Conservation (phyloP, 331 rosid genomes). For the Telfairia occidentalis region DNA sequence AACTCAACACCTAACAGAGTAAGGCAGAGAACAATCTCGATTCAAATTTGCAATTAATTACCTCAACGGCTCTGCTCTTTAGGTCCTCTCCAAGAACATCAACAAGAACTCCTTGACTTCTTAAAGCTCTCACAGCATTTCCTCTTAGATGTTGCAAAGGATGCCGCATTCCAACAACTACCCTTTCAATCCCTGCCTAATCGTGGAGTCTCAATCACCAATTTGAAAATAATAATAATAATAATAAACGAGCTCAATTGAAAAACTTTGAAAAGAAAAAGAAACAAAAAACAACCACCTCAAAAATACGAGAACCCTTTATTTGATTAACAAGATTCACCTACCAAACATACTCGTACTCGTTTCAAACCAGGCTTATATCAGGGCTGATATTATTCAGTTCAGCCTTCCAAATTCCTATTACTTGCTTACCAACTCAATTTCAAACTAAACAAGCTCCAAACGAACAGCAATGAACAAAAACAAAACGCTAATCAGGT, state of each 20-base stretch:
- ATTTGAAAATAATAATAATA: conserved; percentile 5
- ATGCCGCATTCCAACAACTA: conserved; percentile 84
- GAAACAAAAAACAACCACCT: not conserved
- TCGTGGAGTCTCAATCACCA: conserved; percentile 15
- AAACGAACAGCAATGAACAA: not conserved
- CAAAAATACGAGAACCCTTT: not conserved
- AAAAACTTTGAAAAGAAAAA: not conserved
- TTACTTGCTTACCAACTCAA: no score
- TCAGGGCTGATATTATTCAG: not conserved
- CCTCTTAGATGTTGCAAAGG: conserved; percentile 86
- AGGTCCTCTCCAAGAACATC: conserved; percentile 85
- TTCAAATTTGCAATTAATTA: conserved; percentile 4
- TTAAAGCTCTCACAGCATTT: conserved; percentile 57
- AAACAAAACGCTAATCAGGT: not conserved
- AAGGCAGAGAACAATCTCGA: not conserved
- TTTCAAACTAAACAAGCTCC: not conserved
- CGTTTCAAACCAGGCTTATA: not conserved
- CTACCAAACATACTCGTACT: not conserved
- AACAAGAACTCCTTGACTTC: conserved; percentile 68
- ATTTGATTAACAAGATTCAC: not conserved
- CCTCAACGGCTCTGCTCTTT: conserved; percentile 52
- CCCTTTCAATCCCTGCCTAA: conserved; percentile 80
- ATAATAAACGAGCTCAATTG: not conserved
- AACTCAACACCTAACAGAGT: not conserved
- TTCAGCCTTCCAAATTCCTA: no score